Evolutionary conservation across 805 yeast species (phyloP).

Genomic region (Wickerhamiella occidentalis): DNA sequence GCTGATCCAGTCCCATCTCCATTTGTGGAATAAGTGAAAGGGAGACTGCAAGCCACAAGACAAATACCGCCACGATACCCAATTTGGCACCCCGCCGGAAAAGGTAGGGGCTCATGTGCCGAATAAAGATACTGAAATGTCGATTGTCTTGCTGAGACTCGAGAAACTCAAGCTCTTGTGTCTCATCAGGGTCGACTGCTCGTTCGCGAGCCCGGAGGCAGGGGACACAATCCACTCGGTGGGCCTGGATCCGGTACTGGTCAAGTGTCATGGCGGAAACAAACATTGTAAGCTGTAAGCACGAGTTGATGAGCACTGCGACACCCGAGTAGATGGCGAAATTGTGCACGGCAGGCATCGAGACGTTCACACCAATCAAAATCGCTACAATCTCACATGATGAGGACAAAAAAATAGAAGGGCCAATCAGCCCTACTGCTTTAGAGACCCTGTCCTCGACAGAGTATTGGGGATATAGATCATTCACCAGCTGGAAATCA

Average conservation of each 20-base stretch:
- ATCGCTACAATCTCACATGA: slow-evolving; percentile 71
- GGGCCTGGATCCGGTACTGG: slow-evolving; percentile 46
- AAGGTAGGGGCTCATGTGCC: slow-evolving; percentile 48
- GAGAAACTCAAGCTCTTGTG: slow-evolving; percentile 12
- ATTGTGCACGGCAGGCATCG: slow-evolving; percentile 93
- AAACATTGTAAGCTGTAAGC: slow-evolving; percentile 72
- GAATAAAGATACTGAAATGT: slow-evolving; percentile 33
- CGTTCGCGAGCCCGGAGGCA: slow-evolving; percentile 30
- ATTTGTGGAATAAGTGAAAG: slow-evolving; percentile 57
- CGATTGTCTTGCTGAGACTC: slow-evolving; percentile 21
- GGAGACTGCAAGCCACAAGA: slow-evolving; percentile 55
- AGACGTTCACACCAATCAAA: slow-evolving; percentile 61
- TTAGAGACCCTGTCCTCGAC: slow-evolving; percentile 48
- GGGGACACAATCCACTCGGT: slow-evolving; percentile 50
- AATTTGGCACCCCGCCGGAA: slow-evolving; percentile 38
- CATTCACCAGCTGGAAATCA: slow-evolving; percentile 50
- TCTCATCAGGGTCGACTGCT: slow-evolving; percentile 11
- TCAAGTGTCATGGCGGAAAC: slow-evolving; percentile 60
- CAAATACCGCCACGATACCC: slow-evolving; percentile 41
- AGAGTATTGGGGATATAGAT: slow-evolving; percentile 35
- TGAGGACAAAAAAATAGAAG: slow-evolving; percentile 71
- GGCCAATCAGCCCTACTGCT: slow-evolving; percentile 67
- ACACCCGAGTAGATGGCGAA: slow-evolving; percentile 87
- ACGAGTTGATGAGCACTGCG: slow-evolving; percentile 64
- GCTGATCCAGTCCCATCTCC: slow-evolving; percentile 74